These are phyloP conservation scores for Metarhizium sp. DNA, from an alignment of 2,329 filamentous ascomycete species.

Conservation along the genomic window DNA sequence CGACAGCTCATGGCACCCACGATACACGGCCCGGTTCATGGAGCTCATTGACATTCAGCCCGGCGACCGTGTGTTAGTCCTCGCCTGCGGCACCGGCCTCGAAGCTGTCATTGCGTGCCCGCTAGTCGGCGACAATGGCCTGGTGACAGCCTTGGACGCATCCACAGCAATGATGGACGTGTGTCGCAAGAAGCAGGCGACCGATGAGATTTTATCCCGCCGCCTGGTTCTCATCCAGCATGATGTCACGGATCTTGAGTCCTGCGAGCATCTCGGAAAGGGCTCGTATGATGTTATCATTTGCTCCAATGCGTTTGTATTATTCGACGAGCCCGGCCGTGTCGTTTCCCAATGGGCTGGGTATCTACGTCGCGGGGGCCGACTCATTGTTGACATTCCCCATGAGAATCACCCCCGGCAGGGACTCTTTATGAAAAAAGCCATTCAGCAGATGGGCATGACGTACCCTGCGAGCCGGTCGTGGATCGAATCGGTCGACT, in stretches of 20 bases:
- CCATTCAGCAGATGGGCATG: neutral
- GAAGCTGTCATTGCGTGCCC: conserved; percentile 20
- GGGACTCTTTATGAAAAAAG: neutral
- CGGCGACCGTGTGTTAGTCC: conserved; percentile 17
- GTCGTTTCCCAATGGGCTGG: conserved; percentile 20
- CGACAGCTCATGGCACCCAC: conserved; percentile 24
- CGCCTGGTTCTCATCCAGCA: conserved; percentile 13
- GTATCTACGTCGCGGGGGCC: conserved; percentile 12
- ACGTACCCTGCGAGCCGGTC: conserved; percentile 15
- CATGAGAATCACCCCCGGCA: neutral
- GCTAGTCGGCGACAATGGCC: conserved; percentile 15
- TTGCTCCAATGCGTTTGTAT: conserved; percentile 25
- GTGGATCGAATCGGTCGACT: conserved; percentile 18
- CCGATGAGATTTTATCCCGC: neutral
- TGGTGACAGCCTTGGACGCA: conserved; percentile 22
- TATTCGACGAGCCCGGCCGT: conserved; percentile 4
- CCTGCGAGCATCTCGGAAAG: conserved; percentile 10
- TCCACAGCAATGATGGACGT: conserved; percentile 20
- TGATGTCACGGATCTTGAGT: conserved; percentile 17
- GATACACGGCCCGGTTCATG: conserved; percentile 21
- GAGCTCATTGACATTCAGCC: conserved; percentile 12
- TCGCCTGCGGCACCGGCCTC: conserved; percentile 26
- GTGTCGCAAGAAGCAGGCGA: neutral
- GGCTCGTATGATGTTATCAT: conserved; percentile 20
- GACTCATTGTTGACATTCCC: neutral